phyloP scores from a whole-genome alignment of 2,329 filamentous ascomycete species.

The Neofusicoccum sp. region DNA sequence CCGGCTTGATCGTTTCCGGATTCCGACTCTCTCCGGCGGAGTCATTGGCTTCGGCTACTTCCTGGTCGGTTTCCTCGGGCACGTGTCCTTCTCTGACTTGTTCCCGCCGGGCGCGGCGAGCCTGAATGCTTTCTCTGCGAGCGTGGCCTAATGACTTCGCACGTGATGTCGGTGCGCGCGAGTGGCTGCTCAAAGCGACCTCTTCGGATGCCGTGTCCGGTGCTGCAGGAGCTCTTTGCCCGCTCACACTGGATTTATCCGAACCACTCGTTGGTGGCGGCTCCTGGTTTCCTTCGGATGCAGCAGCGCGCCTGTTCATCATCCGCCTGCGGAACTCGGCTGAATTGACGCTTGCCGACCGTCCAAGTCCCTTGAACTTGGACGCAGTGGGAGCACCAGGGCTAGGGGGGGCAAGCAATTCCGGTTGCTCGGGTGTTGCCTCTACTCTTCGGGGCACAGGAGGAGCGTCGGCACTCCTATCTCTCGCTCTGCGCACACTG shows the following conservation, averaged over 20 bases:
- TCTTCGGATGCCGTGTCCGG: slow-evolving; percentile 52
- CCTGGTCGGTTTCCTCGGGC: slow-evolving; percentile 85
- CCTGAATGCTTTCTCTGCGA: slow-evolving; percentile 87
- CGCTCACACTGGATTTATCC: slow-evolving; percentile 63
- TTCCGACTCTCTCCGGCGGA: slow-evolving; percentile 50
- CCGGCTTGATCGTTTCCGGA: slow-evolving; percentile 84
- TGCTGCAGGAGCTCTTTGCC: slow-evolving; percentile 46
- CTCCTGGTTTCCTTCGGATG: slow-evolving; percentile 29
- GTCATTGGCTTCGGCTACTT: slow-evolving; percentile 58
- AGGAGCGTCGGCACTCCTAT: slow-evolving; percentile 51
- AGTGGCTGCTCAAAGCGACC: slow-evolving; percentile 33
- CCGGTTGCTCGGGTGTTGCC: slow-evolving; percentile 68
- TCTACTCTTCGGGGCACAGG: slow-evolving; percentile 47
- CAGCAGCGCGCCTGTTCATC: slow-evolving; percentile 53
- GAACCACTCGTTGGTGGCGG: slow-evolving; percentile 75
- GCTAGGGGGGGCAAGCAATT: slow-evolving; percentile 68
- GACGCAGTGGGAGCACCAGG: slow-evolving; percentile 59
- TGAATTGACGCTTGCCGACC: slow-evolving; percentile 90
- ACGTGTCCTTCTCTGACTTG: slow-evolving; percentile 73
- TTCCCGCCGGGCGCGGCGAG: slow-evolving; percentile 71
- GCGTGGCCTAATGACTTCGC: slow-evolving; percentile 88
- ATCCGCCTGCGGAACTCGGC: slow-evolving; percentile 72
- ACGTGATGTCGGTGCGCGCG: slow-evolving; percentile 45
- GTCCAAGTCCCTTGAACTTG: slow-evolving; percentile 67
- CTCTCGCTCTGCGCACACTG: slow-evolving; percentile 67